Evolutionary conservation across 108 stramenopile species (phyloP).

Genomic region (Cyclotella choctawhatcheeana): DNA sequence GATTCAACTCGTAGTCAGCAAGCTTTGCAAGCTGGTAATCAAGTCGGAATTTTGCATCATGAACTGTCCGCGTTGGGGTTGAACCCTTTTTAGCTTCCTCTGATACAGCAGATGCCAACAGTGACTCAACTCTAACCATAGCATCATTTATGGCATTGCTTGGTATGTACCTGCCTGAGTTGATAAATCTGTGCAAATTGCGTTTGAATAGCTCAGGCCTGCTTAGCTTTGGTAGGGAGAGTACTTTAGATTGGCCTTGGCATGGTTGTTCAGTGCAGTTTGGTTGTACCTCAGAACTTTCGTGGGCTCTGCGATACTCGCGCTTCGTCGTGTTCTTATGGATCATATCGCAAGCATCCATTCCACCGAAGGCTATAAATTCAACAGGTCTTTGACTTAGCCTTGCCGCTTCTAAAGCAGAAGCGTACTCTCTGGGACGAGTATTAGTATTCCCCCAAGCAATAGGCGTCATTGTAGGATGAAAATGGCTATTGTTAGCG

Average conservation of each 20-base stretch:
- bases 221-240: conserved; percentile 49
- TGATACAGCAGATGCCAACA: conserved; percentile 46
- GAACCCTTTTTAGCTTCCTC: conserved; percentile 32
- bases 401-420: conserved; percentile 67
- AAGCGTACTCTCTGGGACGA: conserved; percentile 60
- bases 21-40: conserved; percentile 53
- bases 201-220: conserved; percentile 52
- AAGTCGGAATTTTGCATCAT: conserved; percentile 53
- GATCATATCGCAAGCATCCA: conserved; percentile 53
- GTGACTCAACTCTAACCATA: conserved; percentile 48
- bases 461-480: conserved; percentile 32
- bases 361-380: conserved; percentile 63
- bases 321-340: conserved; percentile 28
- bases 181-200: conserved; percentile 62
- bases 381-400: conserved; percentile 69
- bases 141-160: conserved; percentile 67
- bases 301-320: conserved; percentile 28
- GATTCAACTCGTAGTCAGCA: conserved; percentile 50
- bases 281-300: neutral
- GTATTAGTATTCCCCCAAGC: conserved; percentile 89
- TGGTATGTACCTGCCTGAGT: conserved; percentile 76
- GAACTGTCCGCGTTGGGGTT: neutral
- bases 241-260: neutral
- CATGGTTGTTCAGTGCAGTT: neutral
- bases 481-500: conserved; percentile 13